Base-by-base conservation (phyloP, 306 rosid species). In the Erythrophleum fordii region DNA sequence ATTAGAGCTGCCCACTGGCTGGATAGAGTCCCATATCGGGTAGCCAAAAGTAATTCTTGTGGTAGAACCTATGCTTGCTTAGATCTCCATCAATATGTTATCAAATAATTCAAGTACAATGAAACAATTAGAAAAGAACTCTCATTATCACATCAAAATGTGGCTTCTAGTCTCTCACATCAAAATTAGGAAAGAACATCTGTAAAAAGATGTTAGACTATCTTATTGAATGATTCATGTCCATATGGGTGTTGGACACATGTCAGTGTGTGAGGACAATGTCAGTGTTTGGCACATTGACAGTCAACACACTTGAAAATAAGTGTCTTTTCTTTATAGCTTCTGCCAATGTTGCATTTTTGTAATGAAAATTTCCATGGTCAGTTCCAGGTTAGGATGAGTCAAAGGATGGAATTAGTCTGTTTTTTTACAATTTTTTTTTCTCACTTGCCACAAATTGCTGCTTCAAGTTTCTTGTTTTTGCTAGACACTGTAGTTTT, bases 401-500 rank as follows among this genome's bases (percentile, higher is more conserved):
- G 58, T 34, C 65, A 82, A n/a, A n/a, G 78, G 78, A 49, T 28
- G 41, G 62, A 31, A 52, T 76, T 34, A 23, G 35, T 42, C 10
- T 34, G 0, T 2, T 17, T 64, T 64, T 12, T 34, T 2, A 18
- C 41, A 8, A 13, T 11, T 61, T 12, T 61, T 29, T 61, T n/a
- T n/a, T n/a, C n/a, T 29, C 68, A 17, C 3, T 22, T 10, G 49
- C 22, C 13, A 28, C 22, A 61, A 5, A 29, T 60, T 29, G 41
- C 22, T 14, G 34, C 68, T 28, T 29, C 68, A 60, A 60, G 67
- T 55, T 61, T 29, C 42, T 29, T 61, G 39, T 61, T 61, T 14
- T 45, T 45, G 49, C 39, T 26, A 28, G 60, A 11, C 10, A 28
- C 39, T n/a, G 9, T 26, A 60, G 12, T 12, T 25, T 59, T 59